Conservation (phyloP, 768 basidiomycete species). For the Boletus reticulatus region DNA sequence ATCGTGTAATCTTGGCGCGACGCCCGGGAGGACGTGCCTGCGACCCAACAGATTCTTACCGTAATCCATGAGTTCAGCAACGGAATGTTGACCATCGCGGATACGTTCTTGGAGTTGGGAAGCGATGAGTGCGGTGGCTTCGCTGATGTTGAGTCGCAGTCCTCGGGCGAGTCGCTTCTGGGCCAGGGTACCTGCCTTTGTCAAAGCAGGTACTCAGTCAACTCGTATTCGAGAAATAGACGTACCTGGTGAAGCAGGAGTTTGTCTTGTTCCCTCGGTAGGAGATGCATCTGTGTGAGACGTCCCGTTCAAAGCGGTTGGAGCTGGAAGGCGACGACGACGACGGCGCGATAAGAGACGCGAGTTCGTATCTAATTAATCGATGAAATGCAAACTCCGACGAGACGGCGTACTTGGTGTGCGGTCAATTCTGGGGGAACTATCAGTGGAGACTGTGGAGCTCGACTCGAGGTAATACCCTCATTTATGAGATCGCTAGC, state of each 20-base stretch:
- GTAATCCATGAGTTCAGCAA: conserved; percentile 89
- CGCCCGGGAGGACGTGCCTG: conserved; percentile 50
- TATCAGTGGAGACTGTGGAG: too few relatives aligned
- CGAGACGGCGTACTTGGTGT: too few relatives aligned
- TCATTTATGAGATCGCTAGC: too few relatives aligned
- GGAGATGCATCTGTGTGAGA: conserved; percentile 52
- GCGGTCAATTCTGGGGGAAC: too few relatives aligned
- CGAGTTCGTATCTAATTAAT: too few relatives aligned
- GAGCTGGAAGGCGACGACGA: not conserved
- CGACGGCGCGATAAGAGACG: conserved; percentile 9
- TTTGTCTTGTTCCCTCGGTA: conserved; percentile 75
- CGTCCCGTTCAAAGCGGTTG: not conserved
- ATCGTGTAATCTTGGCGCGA: conserved; percentile 62
- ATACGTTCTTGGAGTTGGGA: conserved; percentile 93
- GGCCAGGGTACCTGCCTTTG: conserved; percentile 80
- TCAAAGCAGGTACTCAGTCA: not conserved
- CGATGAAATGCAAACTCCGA: too few relatives aligned
- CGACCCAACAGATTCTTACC: conserved; percentile 83
- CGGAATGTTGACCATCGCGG: conserved; percentile 83
- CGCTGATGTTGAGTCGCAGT: conserved; percentile 79
- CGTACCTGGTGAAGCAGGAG: conserved; percentile 68
- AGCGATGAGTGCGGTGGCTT: conserved; percentile 88
- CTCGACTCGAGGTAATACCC: too few relatives aligned
- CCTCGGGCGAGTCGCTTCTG: conserved; percentile 95
- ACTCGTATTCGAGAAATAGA: not conserved